Percentiles rank a stretch among this genome's conserved stretches.
Evolutionary conservation across 129 eudicot species (phyloP).

Genomic region (Deinandra increscens): DNA sequence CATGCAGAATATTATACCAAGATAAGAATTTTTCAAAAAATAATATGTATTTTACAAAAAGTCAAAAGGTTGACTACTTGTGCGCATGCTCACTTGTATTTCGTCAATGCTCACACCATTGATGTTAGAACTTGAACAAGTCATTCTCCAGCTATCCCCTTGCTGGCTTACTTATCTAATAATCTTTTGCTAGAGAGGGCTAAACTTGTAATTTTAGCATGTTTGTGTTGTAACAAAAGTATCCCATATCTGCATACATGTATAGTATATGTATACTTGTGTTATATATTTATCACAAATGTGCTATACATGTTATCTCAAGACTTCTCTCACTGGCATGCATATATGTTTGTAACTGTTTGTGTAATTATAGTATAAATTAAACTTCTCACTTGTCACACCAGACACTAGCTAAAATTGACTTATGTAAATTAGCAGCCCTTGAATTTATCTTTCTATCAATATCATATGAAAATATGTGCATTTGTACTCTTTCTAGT

Average conservation of each 20-base stretch:
- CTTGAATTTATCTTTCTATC: neutral
- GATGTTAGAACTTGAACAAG: constrained; percentile 28
- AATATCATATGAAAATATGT: neutral
- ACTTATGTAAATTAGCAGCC: constrained; percentile 10
- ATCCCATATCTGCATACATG: neutral
- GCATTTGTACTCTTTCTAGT: neutral
- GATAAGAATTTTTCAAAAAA: constrained; percentile 13
- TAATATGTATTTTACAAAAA: neutral
- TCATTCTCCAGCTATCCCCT: constrained; percentile 37
- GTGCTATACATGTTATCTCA: neutral
- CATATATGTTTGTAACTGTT: neutral
- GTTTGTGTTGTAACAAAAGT: neutral
- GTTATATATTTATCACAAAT: too few relatives aligned
- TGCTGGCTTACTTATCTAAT: constrained; percentile 29
- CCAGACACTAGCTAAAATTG: neutral
- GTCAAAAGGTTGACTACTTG: constrained; percentile 33
- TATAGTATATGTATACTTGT: neutral
- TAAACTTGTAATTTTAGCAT: neutral
- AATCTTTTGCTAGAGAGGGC: constrained; percentile 1
- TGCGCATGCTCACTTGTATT: constrained; percentile 37
- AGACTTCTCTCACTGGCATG: neutral
- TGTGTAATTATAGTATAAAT: constrained; percentile 8
- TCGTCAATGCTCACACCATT: constrained; percentile 21
- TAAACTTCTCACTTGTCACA: constrained; percentile 4
- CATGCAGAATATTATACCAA: constrained; percentile 25